These are phyloP conservation scores for Talaromyces albobiverticillius DNA, from an alignment of 2,329 filamentous ascomycete species.

Conservation along the genomic window DNA sequence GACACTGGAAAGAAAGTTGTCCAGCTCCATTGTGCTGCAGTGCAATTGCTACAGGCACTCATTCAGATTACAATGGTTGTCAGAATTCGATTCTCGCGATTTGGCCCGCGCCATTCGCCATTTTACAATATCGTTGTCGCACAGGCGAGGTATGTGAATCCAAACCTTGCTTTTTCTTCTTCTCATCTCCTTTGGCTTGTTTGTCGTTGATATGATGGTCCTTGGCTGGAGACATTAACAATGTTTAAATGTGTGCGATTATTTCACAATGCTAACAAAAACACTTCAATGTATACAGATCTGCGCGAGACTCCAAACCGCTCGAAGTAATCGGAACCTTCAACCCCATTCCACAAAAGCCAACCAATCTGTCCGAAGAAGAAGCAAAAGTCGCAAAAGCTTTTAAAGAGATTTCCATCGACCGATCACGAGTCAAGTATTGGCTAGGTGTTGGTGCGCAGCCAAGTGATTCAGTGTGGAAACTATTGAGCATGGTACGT, in stretches of 20 bases:
- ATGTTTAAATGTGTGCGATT: background rate
- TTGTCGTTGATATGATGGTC: background rate
- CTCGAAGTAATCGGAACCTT: conserved; percentile 83
- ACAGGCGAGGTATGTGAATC: conserved; percentile 70
- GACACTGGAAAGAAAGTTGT: background rate
- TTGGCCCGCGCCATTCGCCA: conserved; percentile 81
- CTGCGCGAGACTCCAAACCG: conserved; percentile 81
- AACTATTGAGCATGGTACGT: conserved; percentile 74
- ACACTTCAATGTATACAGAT: conserved; percentile 49
- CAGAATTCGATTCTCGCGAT: conserved; percentile 88
- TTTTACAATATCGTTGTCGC: conserved; percentile 98
- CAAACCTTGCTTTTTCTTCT: background rate
- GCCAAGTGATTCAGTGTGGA: conserved; percentile 85
- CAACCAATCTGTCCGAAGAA: conserved; percentile 48
- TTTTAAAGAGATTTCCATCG: conserved; percentile 89
- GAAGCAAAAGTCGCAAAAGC: conserved; percentile 56
- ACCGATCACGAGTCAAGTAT: conserved; percentile 77
- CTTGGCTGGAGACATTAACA: background rate
- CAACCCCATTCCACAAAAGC: conserved; percentile 57
- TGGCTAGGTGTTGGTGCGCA: conserved; percentile 97
- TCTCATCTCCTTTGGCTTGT: background rate
- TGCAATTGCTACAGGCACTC: background rate
- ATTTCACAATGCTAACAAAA: conserved; percentile 6
- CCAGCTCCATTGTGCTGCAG: background rate
- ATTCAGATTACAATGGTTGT: conserved; percentile 68